Evolutionary conservation across 345 rosid genomes (phyloP).

Genomic region (Nasturtium officinale): DNA sequence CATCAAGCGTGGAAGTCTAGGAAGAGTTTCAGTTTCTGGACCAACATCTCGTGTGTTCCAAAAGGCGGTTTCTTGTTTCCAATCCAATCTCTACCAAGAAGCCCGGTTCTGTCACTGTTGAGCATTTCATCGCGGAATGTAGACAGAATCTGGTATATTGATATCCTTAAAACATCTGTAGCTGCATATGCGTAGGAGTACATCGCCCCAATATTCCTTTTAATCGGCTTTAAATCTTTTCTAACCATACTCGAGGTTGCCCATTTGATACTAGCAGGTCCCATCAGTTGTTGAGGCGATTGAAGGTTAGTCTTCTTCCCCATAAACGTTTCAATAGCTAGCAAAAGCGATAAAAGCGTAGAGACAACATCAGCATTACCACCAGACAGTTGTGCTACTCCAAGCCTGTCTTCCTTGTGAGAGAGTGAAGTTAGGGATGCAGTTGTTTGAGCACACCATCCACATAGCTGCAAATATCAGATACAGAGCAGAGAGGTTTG

Average conservation of each 20-base stretch:
- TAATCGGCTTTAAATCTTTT: constrained; percentile 55
- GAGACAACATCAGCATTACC: constrained; percentile 75
- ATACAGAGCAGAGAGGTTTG: neutral
- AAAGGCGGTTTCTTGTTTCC: constrained; percentile 54
- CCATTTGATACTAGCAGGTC: constrained; percentile 73
- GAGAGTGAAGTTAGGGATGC: constrained; percentile 77
- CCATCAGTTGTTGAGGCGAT: constrained; percentile 62
- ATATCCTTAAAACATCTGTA: constrained; percentile 73
- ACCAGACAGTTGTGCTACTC: constrained; percentile 94
- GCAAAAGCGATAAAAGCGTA: constrained; percentile 70
- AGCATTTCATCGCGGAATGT: constrained; percentile 81
- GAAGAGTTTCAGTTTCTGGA: constrained; percentile 75
- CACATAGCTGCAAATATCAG: constrained; percentile 56
- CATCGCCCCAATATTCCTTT: constrained; percentile 53
- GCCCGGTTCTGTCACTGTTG: constrained; percentile 57
- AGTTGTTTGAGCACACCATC: constrained; percentile 77
- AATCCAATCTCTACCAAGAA: constrained; percentile 85
- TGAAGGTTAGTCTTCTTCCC: constrained; percentile 81
- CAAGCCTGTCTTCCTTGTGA: constrained; percentile 76
- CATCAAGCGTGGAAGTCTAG: constrained; percentile 65
- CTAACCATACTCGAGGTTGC: constrained; percentile 60
- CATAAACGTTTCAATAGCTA: constrained; percentile 81
- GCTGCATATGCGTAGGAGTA: constrained; percentile 70
- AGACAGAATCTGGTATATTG: constrained; percentile 68
- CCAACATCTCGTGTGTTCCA: constrained; percentile 66